Percentiles rank a stretch among this genome's conserved stretches.
Conservation (phyloP, 2,329 filamentous ascomycete species). For the Apiospora malaysiana region DNA sequence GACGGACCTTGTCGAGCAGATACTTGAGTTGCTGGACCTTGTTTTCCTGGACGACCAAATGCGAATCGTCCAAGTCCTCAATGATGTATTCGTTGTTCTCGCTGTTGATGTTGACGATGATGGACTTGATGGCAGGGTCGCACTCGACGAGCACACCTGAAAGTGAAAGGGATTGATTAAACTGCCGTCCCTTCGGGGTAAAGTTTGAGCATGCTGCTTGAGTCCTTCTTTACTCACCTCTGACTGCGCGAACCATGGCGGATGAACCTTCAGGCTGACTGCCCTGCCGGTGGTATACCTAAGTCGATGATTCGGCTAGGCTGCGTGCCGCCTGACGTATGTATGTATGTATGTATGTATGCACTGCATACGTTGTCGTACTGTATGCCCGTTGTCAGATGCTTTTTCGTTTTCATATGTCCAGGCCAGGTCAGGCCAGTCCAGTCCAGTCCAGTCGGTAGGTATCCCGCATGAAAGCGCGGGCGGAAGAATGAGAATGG, state of each 20-base stretch:
- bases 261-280: constrained; percentile 1
- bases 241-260: constrained; percentile 24
- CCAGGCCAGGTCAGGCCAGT: not conserved
- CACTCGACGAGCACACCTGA: constrained; percentile 78
- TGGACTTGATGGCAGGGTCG: constrained; percentile 87
- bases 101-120: constrained; percentile 78
- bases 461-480: not conserved
- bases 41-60: constrained; percentile 75
- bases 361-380: not conserved
- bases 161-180: not conserved
- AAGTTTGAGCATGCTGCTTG: not conserved
- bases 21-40: constrained; percentile 72
- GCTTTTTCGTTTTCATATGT: not conserved
- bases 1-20: constrained; percentile 69
- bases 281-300: not conserved
- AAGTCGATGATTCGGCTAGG: not conserved
- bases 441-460: too few relatives aligned
- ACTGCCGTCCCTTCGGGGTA: not conserved
- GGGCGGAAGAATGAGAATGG: not conserved
- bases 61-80: constrained; percentile 79
- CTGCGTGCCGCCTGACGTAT: not conserved
- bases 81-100: constrained; percentile 76
- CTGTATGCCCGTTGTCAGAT: constrained; percentile 1
- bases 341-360: constrained; percentile 12
- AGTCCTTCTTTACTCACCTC: constrained; percentile 19